Base-by-base conservation (phyloP, 2,329 filamentous ascomycete genomes). In the Polytolypa hystricis region DNA sequence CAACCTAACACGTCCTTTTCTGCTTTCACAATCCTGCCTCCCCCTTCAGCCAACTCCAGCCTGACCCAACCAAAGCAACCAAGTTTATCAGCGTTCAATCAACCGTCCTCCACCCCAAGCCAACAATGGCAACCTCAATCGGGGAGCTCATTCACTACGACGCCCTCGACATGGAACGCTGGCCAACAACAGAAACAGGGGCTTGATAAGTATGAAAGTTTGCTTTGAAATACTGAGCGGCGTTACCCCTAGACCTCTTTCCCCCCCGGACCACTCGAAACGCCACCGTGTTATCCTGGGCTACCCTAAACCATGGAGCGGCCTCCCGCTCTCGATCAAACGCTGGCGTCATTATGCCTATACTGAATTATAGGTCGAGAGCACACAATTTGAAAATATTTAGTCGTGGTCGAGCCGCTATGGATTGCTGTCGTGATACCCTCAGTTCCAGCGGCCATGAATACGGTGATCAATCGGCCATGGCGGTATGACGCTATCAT, bases 141-240 rank as follows among this genome's bases (percentile, higher is more conserved):
- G 20, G 16, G 21, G 25, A 16, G 12, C 38, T 31, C 41, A 27
- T 20, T 16, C 10, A 18, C 8, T 36, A 44, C 41, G 23, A 48
- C 44, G 19, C 47, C 47, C 16, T 47, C 47, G 36, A 38, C 38
- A 11, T 37, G 44, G n/a, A 46, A 52, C 33, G 42, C 49, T 12
- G 42, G 46, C 28, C 40, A 41, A 19, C 45, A 51, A 36, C 57
- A 48, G 42, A 61, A 54, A 43, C 52, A 54, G 38, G 70, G 70
- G 2, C 49, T 74, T 40, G 71, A 74, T 52, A 70, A 69, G 42
- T 74, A 68, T 49, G 68, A 73, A 46, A 74, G 71, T 52, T 58
- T 75, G 43, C 49, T 74, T 41, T 75, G 46, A 56, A 25, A 8
- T 11, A n/a, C n/a, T n/a, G n/a, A n/a, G n/a, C n/a, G 11, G 9